A percentile compares a stretch with the other conserved stretches of the same genome.
phyloP scores from a whole-genome alignment of 305 asterid genomes.

The Solanum hybrid region DNA sequence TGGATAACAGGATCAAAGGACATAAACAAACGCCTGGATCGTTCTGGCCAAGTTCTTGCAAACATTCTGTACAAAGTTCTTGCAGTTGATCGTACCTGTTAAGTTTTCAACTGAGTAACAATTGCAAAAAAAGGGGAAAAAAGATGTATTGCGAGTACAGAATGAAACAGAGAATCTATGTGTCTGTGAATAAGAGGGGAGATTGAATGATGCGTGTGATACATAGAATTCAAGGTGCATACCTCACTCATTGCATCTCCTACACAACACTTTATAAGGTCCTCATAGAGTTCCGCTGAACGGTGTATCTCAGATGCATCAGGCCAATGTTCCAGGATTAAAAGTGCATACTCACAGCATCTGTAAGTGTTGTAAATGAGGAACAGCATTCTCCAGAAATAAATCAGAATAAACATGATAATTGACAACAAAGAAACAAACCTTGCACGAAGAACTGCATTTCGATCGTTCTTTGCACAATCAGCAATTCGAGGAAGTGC shows the following conservation, averaged over 20 bases:
- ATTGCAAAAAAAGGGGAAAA: background rate
- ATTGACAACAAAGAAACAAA: conserved; percentile 14
- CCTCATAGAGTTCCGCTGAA: conserved; percentile 91
- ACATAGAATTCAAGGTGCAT: conserved; percentile 14
- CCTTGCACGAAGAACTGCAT: conserved; percentile 97
- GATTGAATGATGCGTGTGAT: background rate
- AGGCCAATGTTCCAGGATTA: conserved; percentile 93
- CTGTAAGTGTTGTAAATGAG: conserved; percentile 28
- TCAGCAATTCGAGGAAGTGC: conserved; percentile 84
- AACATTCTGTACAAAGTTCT: conserved; percentile 93
- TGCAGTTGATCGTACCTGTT: conserved; percentile 95
- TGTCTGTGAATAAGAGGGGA: background rate
- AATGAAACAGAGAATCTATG: background rate
- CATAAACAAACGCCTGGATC: conserved; percentile 80
- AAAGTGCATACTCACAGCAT: conserved; percentile 96
- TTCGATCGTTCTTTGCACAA: conserved; percentile 86
- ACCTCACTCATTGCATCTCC: conserved; percentile 99
- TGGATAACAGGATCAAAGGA: conserved; percentile 92
- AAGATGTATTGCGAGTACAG: conserved; percentile 1
- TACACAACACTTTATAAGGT: conserved; percentile 87
- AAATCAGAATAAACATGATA: background rate
- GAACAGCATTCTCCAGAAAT: conserved; percentile 1
- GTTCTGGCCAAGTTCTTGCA: conserved; percentile 98
- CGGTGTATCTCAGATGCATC: conserved; percentile 99
- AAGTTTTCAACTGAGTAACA: conserved; percentile 7